Percentiles rank a stretch among this genome's conserved stretches.
phyloP scores from a whole-genome alignment of 2,329 filamentous ascomycete species.

The Cercospora janseana region DNA sequence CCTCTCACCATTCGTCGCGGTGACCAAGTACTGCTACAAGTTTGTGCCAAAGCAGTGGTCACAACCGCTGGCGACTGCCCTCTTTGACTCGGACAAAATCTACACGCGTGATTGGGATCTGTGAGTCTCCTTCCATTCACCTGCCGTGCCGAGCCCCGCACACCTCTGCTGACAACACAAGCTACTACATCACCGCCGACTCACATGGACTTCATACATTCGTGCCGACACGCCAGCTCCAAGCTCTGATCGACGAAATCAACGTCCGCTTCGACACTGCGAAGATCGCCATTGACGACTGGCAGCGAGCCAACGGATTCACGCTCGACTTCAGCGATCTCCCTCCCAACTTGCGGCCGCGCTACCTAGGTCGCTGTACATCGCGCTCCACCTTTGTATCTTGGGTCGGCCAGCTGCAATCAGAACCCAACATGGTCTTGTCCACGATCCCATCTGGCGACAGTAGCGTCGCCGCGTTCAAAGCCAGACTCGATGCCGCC shows the following conservation, averaged over 20 bases:
- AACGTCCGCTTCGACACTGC: constrained; percentile 56
- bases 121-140: constrained; percentile 52
- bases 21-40: constrained; percentile 58
- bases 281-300: constrained; percentile 57
- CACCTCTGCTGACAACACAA: constrained; percentile 20
- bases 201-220: constrained; percentile 59
- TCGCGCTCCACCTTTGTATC: constrained; percentile 47
- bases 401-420: constrained; percentile 30
- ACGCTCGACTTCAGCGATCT: constrained; percentile 64
- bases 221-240: constrained; percentile 65
- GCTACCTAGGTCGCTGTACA: constrained; percentile 61
- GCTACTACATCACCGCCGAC: constrained; percentile 32
- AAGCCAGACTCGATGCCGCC: constrained; percentile 54
- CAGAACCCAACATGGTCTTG: constrained; percentile 27
- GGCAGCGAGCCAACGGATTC: constrained; percentile 56
- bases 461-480: constrained; percentile 50
- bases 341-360: constrained; percentile 61
- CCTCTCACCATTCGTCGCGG: constrained; percentile 46
- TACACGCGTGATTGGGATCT: constrained; percentile 69
- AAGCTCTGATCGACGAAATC: constrained; percentile 62
- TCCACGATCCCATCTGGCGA: constrained; percentile 29
- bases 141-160: not conserved
- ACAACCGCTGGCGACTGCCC: constrained; percentile 52
- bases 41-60: constrained; percentile 53
- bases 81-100: constrained; percentile 60